Evolutionary conservation across 495 filamentous ascomycete species (phyloP).

Genomic region (Neurospora tetraspora): DNA sequence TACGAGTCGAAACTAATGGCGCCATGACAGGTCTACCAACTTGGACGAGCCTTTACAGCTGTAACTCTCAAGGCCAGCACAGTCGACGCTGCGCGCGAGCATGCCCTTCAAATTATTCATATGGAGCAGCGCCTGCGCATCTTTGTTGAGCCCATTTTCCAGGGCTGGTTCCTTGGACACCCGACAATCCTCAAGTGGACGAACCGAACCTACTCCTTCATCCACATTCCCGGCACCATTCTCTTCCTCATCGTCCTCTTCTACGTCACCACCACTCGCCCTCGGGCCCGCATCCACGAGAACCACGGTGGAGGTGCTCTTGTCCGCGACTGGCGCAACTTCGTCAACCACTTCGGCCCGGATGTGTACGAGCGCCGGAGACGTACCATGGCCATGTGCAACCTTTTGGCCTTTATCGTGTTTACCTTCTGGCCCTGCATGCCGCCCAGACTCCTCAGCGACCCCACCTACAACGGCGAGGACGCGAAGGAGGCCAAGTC

Average conservation of each 20-base stretch:
- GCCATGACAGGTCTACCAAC: slow-evolving; percentile 19
- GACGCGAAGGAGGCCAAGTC: slow-evolving; percentile 18
- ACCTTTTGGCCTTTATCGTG: slow-evolving; percentile 65
- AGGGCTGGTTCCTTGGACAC: slow-evolving; percentile 41
- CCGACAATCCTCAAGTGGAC: slow-evolving; percentile 23
- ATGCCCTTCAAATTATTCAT: slow-evolving; percentile 50
- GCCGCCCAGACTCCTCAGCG: slow-evolving; percentile 61
- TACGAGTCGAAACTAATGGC: neutral
- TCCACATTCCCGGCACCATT: slow-evolving; percentile 74
- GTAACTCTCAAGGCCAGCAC: slow-evolving; percentile 48
- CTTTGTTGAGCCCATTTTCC: slow-evolving; percentile 51
- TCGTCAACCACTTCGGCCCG: slow-evolving; percentile 23
- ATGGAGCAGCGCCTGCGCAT: slow-evolving; percentile 55
- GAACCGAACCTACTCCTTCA: slow-evolving; percentile 68
- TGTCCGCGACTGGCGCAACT: slow-evolving; percentile 36
- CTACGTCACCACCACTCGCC: slow-evolving; percentile 50
- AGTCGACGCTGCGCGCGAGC: slow-evolving; percentile 28
- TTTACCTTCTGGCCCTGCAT: slow-evolving; percentile 75
- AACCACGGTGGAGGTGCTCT: slow-evolving; percentile 18
- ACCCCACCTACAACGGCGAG: slow-evolving; percentile 26
- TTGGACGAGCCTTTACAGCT: slow-evolving; percentile 40
- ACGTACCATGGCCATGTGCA: slow-evolving; percentile 64
- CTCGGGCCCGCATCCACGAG: slow-evolving; percentile 27
- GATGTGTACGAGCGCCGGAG: slow-evolving; percentile 25
- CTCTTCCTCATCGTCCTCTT: slow-evolving; percentile 56